Conservation (phyloP, 192 early-diverging fungal genomes). For the Umbelopsis vinacea region DNA sequence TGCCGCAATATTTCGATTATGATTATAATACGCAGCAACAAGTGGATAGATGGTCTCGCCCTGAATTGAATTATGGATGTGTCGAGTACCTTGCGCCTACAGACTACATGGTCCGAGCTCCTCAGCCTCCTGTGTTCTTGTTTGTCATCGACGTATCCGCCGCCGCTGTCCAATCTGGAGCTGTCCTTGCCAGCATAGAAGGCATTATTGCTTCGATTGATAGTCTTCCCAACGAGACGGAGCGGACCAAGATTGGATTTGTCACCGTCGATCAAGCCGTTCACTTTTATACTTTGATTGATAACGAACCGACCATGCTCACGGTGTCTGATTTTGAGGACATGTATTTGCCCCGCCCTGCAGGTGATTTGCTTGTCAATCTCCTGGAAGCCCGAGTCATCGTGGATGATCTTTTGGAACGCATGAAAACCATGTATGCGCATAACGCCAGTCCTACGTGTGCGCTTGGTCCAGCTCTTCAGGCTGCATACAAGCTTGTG, state of each 20-base stretch:
- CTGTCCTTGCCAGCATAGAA: slow-evolving; percentile 69
- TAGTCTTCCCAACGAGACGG: slow-evolving; percentile 44
- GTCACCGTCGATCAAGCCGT: slow-evolving; percentile 88
- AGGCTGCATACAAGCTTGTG: slow-evolving; percentile 79
- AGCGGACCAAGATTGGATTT: slow-evolving; percentile 75
- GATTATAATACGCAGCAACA: slow-evolving; percentile 85
- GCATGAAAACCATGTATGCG: slow-evolving; percentile 82
- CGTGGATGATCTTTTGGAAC: slow-evolving; percentile 84
- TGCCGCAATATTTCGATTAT: slow-evolving; percentile 76
- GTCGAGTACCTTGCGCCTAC: slow-evolving; percentile 86
- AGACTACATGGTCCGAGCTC: slow-evolving; percentile 70
- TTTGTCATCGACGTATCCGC: slow-evolving; percentile 96
- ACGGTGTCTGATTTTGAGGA: slow-evolving; percentile 89
- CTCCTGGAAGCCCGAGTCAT: slow-evolving; percentile 50
- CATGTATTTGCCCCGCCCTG: slow-evolving; percentile 80
- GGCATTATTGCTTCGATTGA: slow-evolving; percentile 77
- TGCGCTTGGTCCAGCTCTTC: slow-evolving; percentile 84
- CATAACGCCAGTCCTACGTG: slow-evolving; percentile 74
- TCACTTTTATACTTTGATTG: slow-evolving; percentile 90
- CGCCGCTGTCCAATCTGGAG: slow-evolving; percentile 82
- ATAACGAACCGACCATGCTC: slow-evolving; percentile 93
- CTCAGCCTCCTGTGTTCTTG: slow-evolving; percentile 78
- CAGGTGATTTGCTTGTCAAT: slow-evolving; percentile 30
- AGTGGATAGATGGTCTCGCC: slow-evolving; percentile 76
- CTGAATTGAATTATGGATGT: slow-evolving; percentile 86